Base-by-base conservation (phyloP, 1,139 yeast genomes). In the Protomyces pachydermus region DNA sequence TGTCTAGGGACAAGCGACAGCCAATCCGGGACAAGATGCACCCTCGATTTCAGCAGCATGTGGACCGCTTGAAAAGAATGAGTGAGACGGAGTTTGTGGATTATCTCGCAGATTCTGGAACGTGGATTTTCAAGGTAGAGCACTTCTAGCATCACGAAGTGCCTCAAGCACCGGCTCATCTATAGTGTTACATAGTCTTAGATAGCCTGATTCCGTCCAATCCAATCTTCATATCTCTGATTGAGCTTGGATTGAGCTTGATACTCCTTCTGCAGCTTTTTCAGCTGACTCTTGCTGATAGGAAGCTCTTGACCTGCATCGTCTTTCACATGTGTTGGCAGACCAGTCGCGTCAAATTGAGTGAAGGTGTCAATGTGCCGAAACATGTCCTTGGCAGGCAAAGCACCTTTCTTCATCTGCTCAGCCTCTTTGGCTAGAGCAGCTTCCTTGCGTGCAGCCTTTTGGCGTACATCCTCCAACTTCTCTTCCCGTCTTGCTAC, bases 151-250 rank as follows among this genome's bases (percentile, higher is more conserved):
- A 37, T 12, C 9, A 37, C 16, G 42, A 28, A 6, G 32, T 28
- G 32, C 82, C 87, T 5, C 93, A 97, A 97, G 98, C 98, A 2
- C 76, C 93, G 56, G 81, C 86, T 23, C 91, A 86, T 66, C 88
- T 84, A 34, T 86, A 84, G 65, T 82, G 79, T 6, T 84, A 83
- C 46, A 81, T 28, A 28, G 32, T 6, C 32, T 28, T 28, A 28
- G 5, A 28, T 28, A 28, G 32, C 8, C n/a, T 38, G 8, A 81
- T 45, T 85, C 9, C 16, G 42, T 37, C 9, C 20, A 9, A 58
- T 12, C 67, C 67, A 68, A 32, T 61, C 61, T 32, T 68, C 57
- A 65, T 83, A 89, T 72, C 87, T 91, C 46, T 85, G 84, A 73
- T 91, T 84, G 53, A 91, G 80, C 78, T 91, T 91, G 73, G 84